These are phyloP conservation scores for cucumber (Cucumis sativus) DNA, from an alignment of 306 rosid genomes.

Conservation along the genomic window Cucumber_9930_V3 NC_026658.2:3788501-3789000, in stretches of 20 bases:
- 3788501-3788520: slow-evolving; percentile 98
- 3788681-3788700: background rate
- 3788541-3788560: slow-evolving; percentile 24
- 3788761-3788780: background rate
- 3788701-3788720: background rate
- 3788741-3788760: background rate
- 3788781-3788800: background rate
- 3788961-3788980: slow-evolving; percentile 89
- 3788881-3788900: background rate
- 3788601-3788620: background rate
- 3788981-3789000: slow-evolving; percentile 81
- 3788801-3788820: background rate
- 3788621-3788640: background rate
- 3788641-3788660: background rate
- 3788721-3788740: background rate
- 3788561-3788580: background rate
- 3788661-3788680: background rate
- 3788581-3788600: background rate
- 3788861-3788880: background rate
- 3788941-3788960: slow-evolving; percentile 86
- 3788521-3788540: slow-evolving; percentile 68
- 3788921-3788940: slow-evolving; percentile 42
- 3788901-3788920: background rate
- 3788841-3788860: background rate
- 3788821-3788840: background rate